Base-by-base conservation (phyloP, 495 filamentous ascomycete species). In the Rostrohypoxylon terebratum region DNA sequence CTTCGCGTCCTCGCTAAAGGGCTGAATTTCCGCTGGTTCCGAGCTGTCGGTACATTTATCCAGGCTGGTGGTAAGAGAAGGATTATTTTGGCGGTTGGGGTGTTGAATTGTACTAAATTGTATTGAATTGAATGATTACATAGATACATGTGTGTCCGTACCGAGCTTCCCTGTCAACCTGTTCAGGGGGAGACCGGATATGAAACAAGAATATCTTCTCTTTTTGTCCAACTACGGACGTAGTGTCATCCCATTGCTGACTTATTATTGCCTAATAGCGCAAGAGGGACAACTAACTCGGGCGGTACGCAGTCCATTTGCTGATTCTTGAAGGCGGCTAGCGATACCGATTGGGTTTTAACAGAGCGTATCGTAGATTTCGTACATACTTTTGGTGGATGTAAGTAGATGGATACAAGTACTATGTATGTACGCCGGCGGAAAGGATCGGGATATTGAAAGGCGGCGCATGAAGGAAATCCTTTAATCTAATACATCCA, bases 341-440 rank as follows among this genome's bases (percentile, higher is more conserved):
- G 66, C 61, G 71, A 73, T 62, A 62, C 71, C 40, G 50, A 63
- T 65, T 33, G 71, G 53, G 71, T 73, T 73, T 69, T 57, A 47
- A 21, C 53, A 48, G 45, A 34, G 38, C 38, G 10, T 42, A 14
- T 42, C 38, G 38, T 42, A 42, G 38, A 42, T 42, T 42, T 14
- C 14, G 13, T 42, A 4, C 14, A 13, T 38, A 38, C 34, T 8
- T 9, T 13, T 23, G 7, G 21, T 28, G 28, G 28, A n/a, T n/a
- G n/a, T n/a, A n/a, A n/a, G 28, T 28, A 28, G 28, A 28, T 28
- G 28, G 11, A 48, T 48, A 18, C 23, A 48, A 10, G 23, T 47
- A 31, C 23, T 23, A 48, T 48, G 45, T 48, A 48, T 21, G 23
- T 47, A 31, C 23, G 13, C 4, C 40, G 3, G 50, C 44, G 59